Evolutionary conservation across 257 asterid species (phyloP).

Genomic region (Scutellaria barbata): DNA sequence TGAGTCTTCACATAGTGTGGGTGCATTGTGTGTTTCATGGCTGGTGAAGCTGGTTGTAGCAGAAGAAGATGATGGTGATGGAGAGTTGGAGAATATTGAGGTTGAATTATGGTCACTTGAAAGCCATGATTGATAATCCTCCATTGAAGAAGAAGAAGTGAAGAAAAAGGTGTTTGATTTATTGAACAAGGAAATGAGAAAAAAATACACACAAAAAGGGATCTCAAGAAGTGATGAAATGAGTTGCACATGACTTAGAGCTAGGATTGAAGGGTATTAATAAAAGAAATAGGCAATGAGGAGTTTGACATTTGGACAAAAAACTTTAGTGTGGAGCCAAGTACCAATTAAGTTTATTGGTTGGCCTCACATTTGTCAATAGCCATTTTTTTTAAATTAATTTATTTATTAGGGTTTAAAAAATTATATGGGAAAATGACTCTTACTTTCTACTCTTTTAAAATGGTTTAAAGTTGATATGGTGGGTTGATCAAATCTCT

Average conservation of each 20-base stretch:
- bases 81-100: constrained; percentile 28
- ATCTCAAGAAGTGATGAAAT: neutral
- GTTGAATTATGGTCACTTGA: constrained; percentile 18
- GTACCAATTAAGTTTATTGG: constrained; percentile 37
- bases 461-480: constrained; percentile 32
- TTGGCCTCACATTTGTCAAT: constrained; percentile 39
- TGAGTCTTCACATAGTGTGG: constrained; percentile 48
- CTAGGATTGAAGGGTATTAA: constrained; percentile 32
- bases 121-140: constrained; percentile 46
- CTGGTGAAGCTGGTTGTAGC: constrained; percentile 35
- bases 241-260: constrained; percentile 27
- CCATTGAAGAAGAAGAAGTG: constrained; percentile 42
- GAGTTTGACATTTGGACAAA: constrained; percentile 38
- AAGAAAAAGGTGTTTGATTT: neutral
- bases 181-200: constrained; percentile 8
- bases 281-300: constrained; percentile 25
- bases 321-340: constrained; percentile 36
- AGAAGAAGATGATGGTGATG: constrained; percentile 39
- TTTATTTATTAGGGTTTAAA: constrained; percentile 26
- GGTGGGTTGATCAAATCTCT: constrained; percentile 37
- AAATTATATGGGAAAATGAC: constrained; percentile 23
- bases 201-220: constrained; percentile 7
- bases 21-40: constrained; percentile 46
- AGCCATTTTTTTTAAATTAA: constrained; percentile 22
- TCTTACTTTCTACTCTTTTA: constrained; percentile 32